Evolutionary conservation across 768 basidiomycete genomes (phyloP), one percentile per base, ranked within the genome.

Genomic region (Calvatia gigantea): DNA sequence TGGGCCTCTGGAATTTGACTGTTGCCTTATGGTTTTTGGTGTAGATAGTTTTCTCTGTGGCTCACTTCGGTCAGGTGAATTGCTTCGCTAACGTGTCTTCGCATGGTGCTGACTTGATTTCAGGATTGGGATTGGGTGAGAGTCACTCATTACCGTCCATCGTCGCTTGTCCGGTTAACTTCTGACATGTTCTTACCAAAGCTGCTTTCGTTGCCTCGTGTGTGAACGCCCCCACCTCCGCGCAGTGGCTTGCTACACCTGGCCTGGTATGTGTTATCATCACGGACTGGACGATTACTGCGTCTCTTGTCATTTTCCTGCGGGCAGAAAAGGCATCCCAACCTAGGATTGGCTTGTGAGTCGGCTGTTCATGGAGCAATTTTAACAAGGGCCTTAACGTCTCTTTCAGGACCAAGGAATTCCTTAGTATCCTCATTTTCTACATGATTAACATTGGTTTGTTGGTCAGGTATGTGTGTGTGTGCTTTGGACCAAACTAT

Each of bases 341-440:
- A 32, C 14, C 29, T 11, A 23, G 17, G 3, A 17, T 48, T 12
- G 46, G 46, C 31, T 2, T 31, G 46, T 48, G 21, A 19, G 46
- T 35, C 7, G 5, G 3, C 17, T 2, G 15, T 46, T 19, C 46
- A 48, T 48, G 14, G n/a, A n/a, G n/a, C 11, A 12, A 19, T 6
- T 2, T 9, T 7, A 33, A 3, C 12, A 5, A 32, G 19, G n/a
- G 23, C 9, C 3, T 48, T 27, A 31, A 3, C 8, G 9, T 6
- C 19, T 31, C 9, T 27, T 17, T 5, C 19, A 48, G 46, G 27
- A 48, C 46, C 46, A 48, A 48, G 19, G 33, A 48, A 23, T 33
- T 48, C 46, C 32, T 48, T 4, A 48, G 46, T 32, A 48, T 8
- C 9, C 46, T 48, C 28, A 32, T 48, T 48, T 48, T 48, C 46